Evolutionary conservation across 148 eudicot genomes (phyloP).

Genomic region (Rhododendron molle): DNA sequence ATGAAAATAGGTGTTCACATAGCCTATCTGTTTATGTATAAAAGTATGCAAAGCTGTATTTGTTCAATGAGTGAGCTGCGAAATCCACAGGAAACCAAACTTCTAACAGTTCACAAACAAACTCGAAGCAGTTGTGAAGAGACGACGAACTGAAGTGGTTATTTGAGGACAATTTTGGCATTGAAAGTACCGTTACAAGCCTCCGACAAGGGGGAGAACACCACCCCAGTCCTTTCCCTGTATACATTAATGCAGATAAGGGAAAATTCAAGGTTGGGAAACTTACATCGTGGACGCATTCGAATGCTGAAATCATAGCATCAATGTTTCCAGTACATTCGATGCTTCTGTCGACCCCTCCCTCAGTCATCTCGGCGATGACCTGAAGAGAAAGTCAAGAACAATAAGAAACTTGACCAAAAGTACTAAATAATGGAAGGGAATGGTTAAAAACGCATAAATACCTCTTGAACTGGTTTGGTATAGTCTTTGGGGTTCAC

Average conservation of each 20-base stretch:
- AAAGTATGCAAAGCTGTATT: background rate
- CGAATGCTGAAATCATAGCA: conserved; percentile 70
- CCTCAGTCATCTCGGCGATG: conserved; percentile 13
- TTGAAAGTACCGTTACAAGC: background rate
- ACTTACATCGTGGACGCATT: conserved; percentile 53
- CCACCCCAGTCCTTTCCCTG: background rate
- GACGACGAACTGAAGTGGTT: background rate
- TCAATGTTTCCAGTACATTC: conserved; percentile 54
- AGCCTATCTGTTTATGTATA: background rate
- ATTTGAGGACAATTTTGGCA: background rate
- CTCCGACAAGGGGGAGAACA: background rate
- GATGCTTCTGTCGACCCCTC: conserved; percentile 52
- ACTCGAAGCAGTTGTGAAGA: background rate
- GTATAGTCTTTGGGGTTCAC: conserved; percentile 48
- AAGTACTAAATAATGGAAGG: background rate
- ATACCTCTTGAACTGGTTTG: conserved; percentile 67
- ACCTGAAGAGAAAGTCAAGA: conserved; percentile 19
- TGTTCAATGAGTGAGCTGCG: background rate
- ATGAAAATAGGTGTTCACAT: background rate
- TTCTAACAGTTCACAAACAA: background rate
- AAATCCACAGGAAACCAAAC: background rate
- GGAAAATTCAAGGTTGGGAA: background rate
- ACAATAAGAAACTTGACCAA: background rate
- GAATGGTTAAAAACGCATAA: conserved; percentile 19
- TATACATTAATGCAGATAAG: background rate